Evolutionary conservation across 129 eudicot genomes (phyloP).

Genomic region (Ambrosia trifida): DNA sequence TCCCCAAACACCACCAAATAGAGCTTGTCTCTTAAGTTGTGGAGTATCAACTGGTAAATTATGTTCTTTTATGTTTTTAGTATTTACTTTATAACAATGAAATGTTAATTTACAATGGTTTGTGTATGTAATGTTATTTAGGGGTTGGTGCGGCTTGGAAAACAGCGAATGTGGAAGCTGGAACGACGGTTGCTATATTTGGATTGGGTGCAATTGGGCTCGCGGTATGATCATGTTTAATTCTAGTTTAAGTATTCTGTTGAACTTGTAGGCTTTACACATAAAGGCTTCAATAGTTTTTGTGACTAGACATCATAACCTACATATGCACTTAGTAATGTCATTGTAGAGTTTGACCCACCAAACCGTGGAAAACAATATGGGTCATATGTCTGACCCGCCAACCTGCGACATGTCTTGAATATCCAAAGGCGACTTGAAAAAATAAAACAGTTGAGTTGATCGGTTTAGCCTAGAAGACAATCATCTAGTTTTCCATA

Average conservation of each 20-base stretch:
- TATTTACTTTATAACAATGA: not conserved
- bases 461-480: no score
- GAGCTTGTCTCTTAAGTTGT: constrained; percentile 90
- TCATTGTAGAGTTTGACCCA: not conserved
- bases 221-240: constrained; percentile 55
- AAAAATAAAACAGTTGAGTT: no score
- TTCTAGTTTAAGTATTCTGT: not conserved
- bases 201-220: constrained; percentile 87
- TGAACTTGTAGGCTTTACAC: constrained; percentile 1
- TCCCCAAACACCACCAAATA: constrained; percentile 65
- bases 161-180: constrained; percentile 75
- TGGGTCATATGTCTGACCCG: not conserved
- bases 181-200: constrained; percentile 89
- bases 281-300: not conserved
- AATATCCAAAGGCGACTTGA: no score
- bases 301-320: not conserved
- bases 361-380: not conserved
- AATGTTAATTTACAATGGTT: not conserved
- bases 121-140: constrained; percentile 25
- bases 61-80: not conserved
- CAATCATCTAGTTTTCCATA: no score
- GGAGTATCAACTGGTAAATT: constrained; percentile 84
- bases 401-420: no score
- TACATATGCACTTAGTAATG: not conserved
- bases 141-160: constrained; percentile 98